A percentile compares a stretch with the other conserved stretches of the same genome.
phyloP scores from a whole-genome alignment of 805 yeast species.

The Komagataella populi region DNA sequence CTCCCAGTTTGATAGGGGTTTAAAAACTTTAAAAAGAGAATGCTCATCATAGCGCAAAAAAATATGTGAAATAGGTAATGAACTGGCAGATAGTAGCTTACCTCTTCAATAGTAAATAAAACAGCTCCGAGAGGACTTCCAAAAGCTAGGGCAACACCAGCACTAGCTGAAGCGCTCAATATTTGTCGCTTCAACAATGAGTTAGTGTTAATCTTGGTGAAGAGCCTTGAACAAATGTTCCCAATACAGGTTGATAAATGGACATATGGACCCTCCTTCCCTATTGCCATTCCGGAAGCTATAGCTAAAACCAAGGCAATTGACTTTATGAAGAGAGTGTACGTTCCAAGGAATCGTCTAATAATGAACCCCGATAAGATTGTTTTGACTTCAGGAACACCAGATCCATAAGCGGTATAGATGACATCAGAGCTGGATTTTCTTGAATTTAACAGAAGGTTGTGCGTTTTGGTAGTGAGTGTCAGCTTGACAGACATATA shows the following conservation, averaged over 20 bases:
- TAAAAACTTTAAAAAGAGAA: constrained; percentile 34
- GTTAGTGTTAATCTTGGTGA: constrained; percentile 29
- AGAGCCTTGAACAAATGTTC: constrained; percentile 32
- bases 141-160: constrained; percentile 49
- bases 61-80: constrained; percentile 39
- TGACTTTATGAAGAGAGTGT: constrained; percentile 35
- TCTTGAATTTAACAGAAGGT: constrained; percentile 10
- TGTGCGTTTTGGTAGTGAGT: constrained; percentile 27
- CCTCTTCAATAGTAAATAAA: constrained; percentile 41
- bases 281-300: constrained; percentile 42
- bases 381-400: constrained; percentile 50
- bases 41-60: constrained; percentile 40
- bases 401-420: constrained; percentile 44
- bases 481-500: constrained; percentile 29
- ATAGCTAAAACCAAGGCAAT: constrained; percentile 35
- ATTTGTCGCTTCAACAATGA: constrained; percentile 38
- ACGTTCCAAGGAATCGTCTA: constrained; percentile 34
- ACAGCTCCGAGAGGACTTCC: constrained; percentile 52
- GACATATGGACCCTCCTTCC: constrained; percentile 52
- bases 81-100: constrained; percentile 39
- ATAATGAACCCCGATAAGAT: constrained; percentile 46
- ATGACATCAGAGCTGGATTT: constrained; percentile 8
- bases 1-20: constrained; percentile 51
- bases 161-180: constrained; percentile 40
- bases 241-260: constrained; percentile 49